These are phyloP conservation scores for Beauveria australis DNA, from an alignment of 2,329 filamentous ascomycete genomes.

Conservation along the genomic window DNA sequence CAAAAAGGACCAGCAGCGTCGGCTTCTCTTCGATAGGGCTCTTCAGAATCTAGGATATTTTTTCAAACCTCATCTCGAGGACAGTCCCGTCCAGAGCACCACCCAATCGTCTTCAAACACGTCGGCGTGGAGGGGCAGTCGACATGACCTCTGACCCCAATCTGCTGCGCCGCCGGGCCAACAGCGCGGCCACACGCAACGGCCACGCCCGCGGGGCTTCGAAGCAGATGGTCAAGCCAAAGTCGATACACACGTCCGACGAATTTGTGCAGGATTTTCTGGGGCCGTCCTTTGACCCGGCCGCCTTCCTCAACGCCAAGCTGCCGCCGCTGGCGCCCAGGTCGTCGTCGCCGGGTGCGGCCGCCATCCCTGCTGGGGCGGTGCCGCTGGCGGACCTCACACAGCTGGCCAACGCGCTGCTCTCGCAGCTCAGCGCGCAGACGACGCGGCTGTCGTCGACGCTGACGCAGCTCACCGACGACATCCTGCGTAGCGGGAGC, in stretches of 20 bases:
- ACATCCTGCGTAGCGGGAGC: conserved; percentile 83
- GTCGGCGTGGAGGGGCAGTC: not conserved
- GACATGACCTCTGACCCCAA: conserved; percentile 25
- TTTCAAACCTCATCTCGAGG: not conserved
- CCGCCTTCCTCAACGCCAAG: conserved; percentile 73
- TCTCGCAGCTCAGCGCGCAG: conserved; percentile 82
- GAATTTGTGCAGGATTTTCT: conserved; percentile 69
- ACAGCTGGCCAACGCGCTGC: conserved; percentile 70
- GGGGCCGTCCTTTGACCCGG: conserved; percentile 68
- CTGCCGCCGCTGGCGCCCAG: conserved; percentile 58
- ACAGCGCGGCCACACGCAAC: conserved; percentile 35
- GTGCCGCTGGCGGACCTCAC: conserved; percentile 69
- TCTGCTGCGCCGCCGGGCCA: conserved; percentile 31
- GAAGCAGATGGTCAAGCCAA: conserved; percentile 33
- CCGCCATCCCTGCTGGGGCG: conserved; percentile 20
- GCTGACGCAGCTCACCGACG: conserved; percentile 85
- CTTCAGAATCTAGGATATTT: not conserved
- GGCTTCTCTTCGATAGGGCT: not conserved
- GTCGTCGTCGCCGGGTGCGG: conserved; percentile 17
- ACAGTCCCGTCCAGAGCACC: not conserved
- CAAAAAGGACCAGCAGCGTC: not conserved
- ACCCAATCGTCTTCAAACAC: not conserved
- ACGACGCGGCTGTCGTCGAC: conserved; percentile 73
- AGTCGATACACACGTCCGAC: conserved; percentile 60
- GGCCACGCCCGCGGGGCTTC: conserved; percentile 34